Evolutionary conservation across 2,329 filamentous ascomycete genomes (phyloP).

Genomic region (Tolypocladium ovalisporum): DNA sequence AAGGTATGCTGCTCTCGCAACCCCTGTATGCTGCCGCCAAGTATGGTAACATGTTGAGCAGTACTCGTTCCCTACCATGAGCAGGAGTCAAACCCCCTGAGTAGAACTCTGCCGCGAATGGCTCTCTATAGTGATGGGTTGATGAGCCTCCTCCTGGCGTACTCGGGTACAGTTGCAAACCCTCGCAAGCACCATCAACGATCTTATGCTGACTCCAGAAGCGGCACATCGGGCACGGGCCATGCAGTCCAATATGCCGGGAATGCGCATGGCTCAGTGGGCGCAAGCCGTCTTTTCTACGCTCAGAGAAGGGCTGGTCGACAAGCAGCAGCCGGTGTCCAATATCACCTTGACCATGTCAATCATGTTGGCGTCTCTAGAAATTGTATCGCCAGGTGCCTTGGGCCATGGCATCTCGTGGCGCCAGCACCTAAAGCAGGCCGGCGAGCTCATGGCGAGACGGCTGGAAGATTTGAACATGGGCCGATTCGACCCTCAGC

Average conservation of each 20-base stretch:
- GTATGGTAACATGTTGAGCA: slow-evolving; percentile 23
- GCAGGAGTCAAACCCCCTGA: slow-evolving; percentile 40
- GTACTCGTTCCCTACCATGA: slow-evolving; percentile 41
- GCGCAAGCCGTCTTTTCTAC: slow-evolving; percentile 69
- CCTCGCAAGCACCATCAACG: neutral
- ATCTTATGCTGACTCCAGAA: neutral
- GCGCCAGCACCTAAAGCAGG: slow-evolving; percentile 68
- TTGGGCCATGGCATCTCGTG: slow-evolving; percentile 74
- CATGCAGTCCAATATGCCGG: slow-evolving; percentile 61
- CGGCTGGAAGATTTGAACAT: slow-evolving; percentile 30
- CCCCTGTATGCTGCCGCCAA: slow-evolving; percentile 16
- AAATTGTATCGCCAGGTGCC: slow-evolving; percentile 72
- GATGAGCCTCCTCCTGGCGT: slow-evolving; percentile 66
- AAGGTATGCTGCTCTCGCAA: slow-evolving; percentile 31
- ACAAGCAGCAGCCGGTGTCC: slow-evolving; percentile 51
- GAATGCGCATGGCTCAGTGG: slow-evolving; percentile 68
- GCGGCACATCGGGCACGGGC: slow-evolving; percentile 73
- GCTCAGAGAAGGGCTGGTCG: slow-evolving; percentile 54
- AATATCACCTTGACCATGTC: slow-evolving; percentile 68
- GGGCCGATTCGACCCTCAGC: slow-evolving; percentile 24
- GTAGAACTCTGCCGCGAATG: slow-evolving; percentile 44
- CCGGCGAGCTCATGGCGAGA: slow-evolving; percentile 62
- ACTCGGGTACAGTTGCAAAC: slow-evolving; percentile 38
- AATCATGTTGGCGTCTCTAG: slow-evolving; percentile 74
- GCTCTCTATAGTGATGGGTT: slow-evolving; percentile 60